Evolutionary conservation across 805 yeast genomes (phyloP).

Genomic region (Yarrowia divulgata): DNA sequence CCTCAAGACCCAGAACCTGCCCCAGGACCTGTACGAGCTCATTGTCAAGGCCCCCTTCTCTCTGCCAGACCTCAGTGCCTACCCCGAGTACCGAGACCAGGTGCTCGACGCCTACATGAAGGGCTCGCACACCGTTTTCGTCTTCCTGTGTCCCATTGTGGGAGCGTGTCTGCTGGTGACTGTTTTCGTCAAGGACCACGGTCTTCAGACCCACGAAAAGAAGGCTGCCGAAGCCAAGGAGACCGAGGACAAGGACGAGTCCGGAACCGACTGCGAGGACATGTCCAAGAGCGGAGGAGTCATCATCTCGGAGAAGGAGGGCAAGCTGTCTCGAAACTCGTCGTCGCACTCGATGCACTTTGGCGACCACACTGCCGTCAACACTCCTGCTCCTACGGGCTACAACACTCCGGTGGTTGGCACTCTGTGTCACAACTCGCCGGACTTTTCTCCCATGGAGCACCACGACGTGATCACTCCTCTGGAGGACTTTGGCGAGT

Average conservation of each 20-base stretch:
- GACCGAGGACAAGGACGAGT: not conserved
- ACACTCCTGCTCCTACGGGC: constrained; percentile 35
- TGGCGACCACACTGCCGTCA: constrained; percentile 34
- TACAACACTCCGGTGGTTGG: constrained; percentile 33
- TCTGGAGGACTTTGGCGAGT: constrained; percentile 2
- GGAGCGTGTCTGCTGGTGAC: constrained; percentile 41
- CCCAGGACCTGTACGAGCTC: constrained; percentile 18
- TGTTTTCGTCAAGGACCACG: constrained; percentile 42
- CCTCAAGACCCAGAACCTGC: constrained; percentile 39
- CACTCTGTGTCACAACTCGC: constrained; percentile 35
- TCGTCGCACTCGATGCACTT: not conserved
- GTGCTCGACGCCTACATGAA: constrained; percentile 43
- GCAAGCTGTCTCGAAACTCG: constrained; percentile 6
- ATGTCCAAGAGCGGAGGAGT: not conserved
- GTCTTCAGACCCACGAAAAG: constrained; percentile 36
- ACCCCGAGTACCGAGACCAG: constrained; percentile 29
- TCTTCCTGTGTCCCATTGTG: constrained; percentile 41
- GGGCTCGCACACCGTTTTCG: constrained; percentile 42
- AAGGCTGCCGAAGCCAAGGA: constrained; percentile 1
- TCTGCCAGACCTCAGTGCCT: constrained; percentile 40
- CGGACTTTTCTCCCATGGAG: not conserved
- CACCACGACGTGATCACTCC: constrained; percentile 1
- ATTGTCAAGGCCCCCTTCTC: constrained; percentile 40
- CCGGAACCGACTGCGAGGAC: constrained; percentile 10
- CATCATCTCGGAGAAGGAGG: constrained; percentile 3